These are phyloP conservation scores for Trichosanthes truncata DNA, from an alignment of 306 rosid genomes.

Conservation along the genomic window DNA sequence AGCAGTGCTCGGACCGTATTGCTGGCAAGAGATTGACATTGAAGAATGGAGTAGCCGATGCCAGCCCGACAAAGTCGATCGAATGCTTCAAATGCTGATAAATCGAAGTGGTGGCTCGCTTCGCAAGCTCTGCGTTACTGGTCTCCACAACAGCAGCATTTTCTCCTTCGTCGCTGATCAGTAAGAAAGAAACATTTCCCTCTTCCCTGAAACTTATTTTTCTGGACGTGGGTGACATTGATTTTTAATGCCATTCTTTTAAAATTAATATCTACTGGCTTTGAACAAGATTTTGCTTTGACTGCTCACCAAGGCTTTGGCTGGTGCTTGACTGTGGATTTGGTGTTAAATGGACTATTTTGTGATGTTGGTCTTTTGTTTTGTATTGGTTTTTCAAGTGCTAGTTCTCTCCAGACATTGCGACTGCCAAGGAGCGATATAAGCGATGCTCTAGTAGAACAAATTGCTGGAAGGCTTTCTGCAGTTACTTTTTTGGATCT, in stretches of 20 bases:
- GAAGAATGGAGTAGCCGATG: conserved; percentile 74
- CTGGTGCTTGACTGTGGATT: conserved; percentile 1
- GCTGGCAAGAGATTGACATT: conserved; percentile 96
- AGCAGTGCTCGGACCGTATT: conserved; percentile 74
- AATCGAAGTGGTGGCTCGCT: conserved; percentile 70
- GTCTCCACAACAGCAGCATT: conserved; percentile 42
- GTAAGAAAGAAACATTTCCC: conserved; percentile 53
- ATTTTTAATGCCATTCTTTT: background rate
- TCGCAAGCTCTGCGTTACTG: conserved; percentile 65
- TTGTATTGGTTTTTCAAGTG: conserved; percentile 57
- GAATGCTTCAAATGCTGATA: conserved; percentile 62
- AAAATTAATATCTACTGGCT: background rate
- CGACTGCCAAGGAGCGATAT: conserved; percentile 63
- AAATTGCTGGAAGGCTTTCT: conserved; percentile 59
- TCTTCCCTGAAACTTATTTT: background rate
- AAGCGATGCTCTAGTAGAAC: conserved; percentile 52
- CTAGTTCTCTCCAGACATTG: conserved; percentile 67
- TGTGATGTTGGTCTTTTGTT: conserved; percentile 14
- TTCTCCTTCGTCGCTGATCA: conserved; percentile 79
- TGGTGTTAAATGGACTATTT: conserved; percentile 1
- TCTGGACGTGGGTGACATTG: background rate
- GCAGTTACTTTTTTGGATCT: conserved; percentile 76
- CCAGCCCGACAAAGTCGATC: conserved; percentile 50
- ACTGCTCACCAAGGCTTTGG: background rate
- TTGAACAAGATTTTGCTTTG: background rate